A percentile compares a stretch with the other conserved stretches of the same genome.
Conservation (phyloP, 805 yeast genomes). For the Kluyveromyces starmeri region DNA sequence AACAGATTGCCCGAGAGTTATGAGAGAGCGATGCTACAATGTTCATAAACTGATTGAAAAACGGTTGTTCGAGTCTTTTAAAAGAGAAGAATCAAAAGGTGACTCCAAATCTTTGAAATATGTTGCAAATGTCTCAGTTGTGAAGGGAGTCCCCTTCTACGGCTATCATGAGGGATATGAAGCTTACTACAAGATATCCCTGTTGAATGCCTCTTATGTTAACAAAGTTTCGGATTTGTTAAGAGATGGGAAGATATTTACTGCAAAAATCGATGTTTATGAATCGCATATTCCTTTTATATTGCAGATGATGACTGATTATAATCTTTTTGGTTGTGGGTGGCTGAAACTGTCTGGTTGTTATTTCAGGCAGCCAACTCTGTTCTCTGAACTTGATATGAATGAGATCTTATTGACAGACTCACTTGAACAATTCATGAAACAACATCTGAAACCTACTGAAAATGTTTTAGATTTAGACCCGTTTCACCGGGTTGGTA, state of each 20-base stretch:
- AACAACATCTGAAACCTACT: conserved; percentile 16
- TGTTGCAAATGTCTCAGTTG: conserved; percentile 52
- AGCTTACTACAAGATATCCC: conserved; percentile 58
- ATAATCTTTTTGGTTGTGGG: conserved; percentile 74
- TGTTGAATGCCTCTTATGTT: conserved; percentile 53
- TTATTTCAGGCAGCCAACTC: conserved; percentile 51
- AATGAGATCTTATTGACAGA: conserved; percentile 25
- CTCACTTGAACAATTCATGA: conserved; percentile 29
- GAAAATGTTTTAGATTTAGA: conserved; percentile 11
- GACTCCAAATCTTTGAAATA: conserved; percentile 27
- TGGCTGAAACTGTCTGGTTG: conserved; percentile 49
- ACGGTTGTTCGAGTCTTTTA: conserved; percentile 33
- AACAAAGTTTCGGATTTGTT: conserved; percentile 46
- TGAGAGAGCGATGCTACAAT: conserved; percentile 30
- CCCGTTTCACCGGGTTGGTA: conserved; percentile 44
- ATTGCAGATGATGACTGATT: conserved; percentile 75
- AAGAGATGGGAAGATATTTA: conserved; percentile 35
- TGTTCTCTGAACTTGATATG: conserved; percentile 26
- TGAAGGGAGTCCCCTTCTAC: conserved; percentile 74
- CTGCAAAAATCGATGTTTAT: conserved; percentile 39
- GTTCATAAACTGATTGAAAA: conserved; percentile 39
- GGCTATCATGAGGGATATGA: conserved; percentile 66
- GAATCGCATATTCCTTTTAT: conserved; percentile 77
- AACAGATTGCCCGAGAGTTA: conserved; percentile 16
- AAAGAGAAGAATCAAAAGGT: conserved; percentile 12